Evolutionary conservation across 108 stramenopile genomes (phyloP).

Genomic region (Nannochloropsis oceanica): DNA sequence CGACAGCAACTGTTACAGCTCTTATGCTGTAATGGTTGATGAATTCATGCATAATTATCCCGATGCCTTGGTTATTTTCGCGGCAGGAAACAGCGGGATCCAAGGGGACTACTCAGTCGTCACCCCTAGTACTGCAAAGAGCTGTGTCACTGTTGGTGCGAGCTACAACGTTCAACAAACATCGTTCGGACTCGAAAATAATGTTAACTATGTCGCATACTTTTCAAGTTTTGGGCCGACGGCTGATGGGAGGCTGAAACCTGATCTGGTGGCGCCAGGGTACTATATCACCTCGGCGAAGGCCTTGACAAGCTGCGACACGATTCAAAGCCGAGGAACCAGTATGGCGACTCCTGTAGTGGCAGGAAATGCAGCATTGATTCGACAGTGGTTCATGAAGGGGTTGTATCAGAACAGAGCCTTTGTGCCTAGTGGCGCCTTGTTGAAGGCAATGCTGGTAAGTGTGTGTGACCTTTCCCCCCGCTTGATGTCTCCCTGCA

Average conservation of each 20-base stretch:
- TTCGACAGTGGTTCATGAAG: slow-evolving; percentile 56
- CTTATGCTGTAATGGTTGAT: slow-evolving; percentile 22
- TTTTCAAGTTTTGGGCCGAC: slow-evolving; percentile 56
- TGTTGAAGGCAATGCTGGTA: slow-evolving; percentile 56
- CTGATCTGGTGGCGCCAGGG: slow-evolving; percentile 61
- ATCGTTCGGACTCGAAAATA: not conserved
- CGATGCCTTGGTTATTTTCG: slow-evolving; percentile 46
- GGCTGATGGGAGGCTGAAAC: slow-evolving; percentile 52
- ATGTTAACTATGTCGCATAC: slow-evolving; percentile 46
- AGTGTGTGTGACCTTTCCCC: not conserved
- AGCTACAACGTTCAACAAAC: slow-evolving; percentile 1
- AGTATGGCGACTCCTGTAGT: slow-evolving; percentile 60
- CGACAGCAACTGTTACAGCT: slow-evolving; percentile 10
- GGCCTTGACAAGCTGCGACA: not conserved
- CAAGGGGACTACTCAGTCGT: slow-evolving; percentile 32
- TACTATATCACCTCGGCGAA: slow-evolving; percentile 4
- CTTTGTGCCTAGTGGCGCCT: slow-evolving; percentile 42
- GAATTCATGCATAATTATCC: slow-evolving; percentile 23
- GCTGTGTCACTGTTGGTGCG: slow-evolving; percentile 47
- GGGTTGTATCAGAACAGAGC: slow-evolving; percentile 41
- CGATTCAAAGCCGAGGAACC: slow-evolving; percentile 10
- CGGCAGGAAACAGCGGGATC: slow-evolving; percentile 53
- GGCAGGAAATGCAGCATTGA: slow-evolving; percentile 54
- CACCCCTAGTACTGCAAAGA: slow-evolving; percentile 51
- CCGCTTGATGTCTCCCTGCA: not conserved